Evolutionary conservation across 345 rosid species (phyloP), one percentile per base, ranked within the genome.

Genomic region (Adansonia digitata): DNA sequence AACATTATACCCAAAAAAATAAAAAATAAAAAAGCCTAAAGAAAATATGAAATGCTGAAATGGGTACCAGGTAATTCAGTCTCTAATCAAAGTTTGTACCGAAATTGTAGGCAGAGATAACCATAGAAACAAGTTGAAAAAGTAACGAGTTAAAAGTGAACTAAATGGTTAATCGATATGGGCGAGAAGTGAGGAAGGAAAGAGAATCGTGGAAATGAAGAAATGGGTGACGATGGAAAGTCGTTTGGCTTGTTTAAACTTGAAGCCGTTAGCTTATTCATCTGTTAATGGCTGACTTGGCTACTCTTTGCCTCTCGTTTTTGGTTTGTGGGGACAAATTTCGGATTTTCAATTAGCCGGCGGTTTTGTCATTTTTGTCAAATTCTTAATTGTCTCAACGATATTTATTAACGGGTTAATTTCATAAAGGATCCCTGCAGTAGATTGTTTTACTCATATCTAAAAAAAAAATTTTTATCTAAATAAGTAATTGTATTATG

Each of bases 221-320:
- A n/a, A n/a, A n/a, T n/a, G n/a, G n/a, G n/a, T n/a, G n/a, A n/a
- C n/a, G n/a, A 74, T 57, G 68, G 72, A 77, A 29, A 77, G 84
- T 91, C 89, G 87, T 87, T 90, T 91, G 95, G 98, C 88, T 84
- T 80, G 82, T 82, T 79, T 55, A 52, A 63, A 75, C 77, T n/a
- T n/a, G n/a, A n/a, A 79, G 72, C n/a, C n/a, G n/a, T 71, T 75
- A 72, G 71, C 83, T 67, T 78, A 83, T 70, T 78, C 80, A 77
- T 75, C 81, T 52, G 34, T 20, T 27, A 12, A 45, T 27, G 68
- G 68, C 68, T 63, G 46, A 63, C 46, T 52, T 26, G 82, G 76
- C 61, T 75, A 18, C 45, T 78, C 82, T n/a, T 60, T 62, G 84
- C 88, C 88, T 78, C 79, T 81, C 85, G 71, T 85, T 84, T 73